Evolutionary conservation across 2,329 filamentous ascomycete genomes (phyloP).

Genomic region (Pleurostoma richardsiae): DNA sequence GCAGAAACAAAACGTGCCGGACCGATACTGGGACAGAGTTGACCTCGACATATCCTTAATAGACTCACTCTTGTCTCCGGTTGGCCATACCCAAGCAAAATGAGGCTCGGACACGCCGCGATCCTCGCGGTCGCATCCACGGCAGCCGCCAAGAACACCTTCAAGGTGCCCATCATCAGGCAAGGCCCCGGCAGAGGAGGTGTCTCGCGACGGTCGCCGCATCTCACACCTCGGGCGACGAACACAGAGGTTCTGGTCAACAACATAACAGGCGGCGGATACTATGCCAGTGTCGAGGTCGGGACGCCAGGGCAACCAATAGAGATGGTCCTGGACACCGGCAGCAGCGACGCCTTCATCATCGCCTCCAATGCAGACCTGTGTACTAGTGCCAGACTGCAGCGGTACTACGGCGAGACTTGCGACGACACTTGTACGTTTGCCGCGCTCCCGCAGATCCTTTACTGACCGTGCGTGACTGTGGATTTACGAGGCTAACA

Average conservation of each 20-base stretch:
- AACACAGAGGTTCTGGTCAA: slow-evolving; percentile 38
- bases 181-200: slow-evolving; percentile 1
- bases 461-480: not conserved
- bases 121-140: slow-evolving; percentile 5
- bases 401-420: slow-evolving; percentile 24
- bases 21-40: no score
- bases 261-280: slow-evolving; percentile 49
- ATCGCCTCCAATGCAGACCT: slow-evolving; percentile 30
- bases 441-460: not conserved
- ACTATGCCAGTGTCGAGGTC: slow-evolving; percentile 51
- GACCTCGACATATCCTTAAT: no score
- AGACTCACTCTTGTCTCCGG: no score
- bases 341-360: slow-evolving; percentile 60
- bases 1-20: no score
- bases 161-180: slow-evolving; percentile 13
- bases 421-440: slow-evolving; percentile 36
- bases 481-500: not conserved
- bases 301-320: slow-evolving; percentile 54
- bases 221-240: slow-evolving; percentile 10
- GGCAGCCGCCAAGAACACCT: slow-evolving; percentile 7
- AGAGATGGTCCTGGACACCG: slow-evolving; percentile 55
- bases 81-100: no score
- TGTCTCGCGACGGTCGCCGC: slow-evolving; percentile 15
- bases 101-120: not conserved
- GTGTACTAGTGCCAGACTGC: slow-evolving; percentile 28